phyloP scores from a whole-genome alignment of 257 asterid genomes.

The Rubia yunnanensis region DNA sequence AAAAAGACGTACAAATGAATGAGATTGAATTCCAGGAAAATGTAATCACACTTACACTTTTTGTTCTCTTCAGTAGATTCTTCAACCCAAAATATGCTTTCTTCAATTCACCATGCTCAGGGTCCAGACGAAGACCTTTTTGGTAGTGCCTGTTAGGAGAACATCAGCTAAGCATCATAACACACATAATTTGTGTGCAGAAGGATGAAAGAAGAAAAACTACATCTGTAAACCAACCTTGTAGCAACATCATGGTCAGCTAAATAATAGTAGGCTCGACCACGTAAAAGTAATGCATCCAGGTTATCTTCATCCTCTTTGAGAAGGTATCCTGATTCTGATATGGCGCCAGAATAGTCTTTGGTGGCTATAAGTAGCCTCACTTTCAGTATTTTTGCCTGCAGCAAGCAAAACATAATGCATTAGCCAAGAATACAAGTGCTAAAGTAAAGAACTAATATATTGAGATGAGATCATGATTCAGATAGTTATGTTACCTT shows the following conservation, averaged over 20 bases:
- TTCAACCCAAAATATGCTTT: slow-evolving; percentile 86
- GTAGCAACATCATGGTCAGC: slow-evolving; percentile 91
- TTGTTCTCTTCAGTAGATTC: slow-evolving; percentile 78
- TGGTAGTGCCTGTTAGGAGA: slow-evolving; percentile 66
- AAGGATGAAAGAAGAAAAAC: slow-evolving; percentile 3
- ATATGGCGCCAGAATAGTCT: slow-evolving; percentile 74
- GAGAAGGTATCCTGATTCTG: slow-evolving; percentile 77
- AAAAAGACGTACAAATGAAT: neutral
- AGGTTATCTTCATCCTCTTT: slow-evolving; percentile 80
- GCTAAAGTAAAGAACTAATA: neutral
- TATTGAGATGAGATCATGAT: neutral
- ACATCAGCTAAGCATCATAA: slow-evolving; percentile 7
- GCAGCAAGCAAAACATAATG: slow-evolving; percentile 17
- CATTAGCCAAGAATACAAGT: neutral
- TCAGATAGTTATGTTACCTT: slow-evolving; percentile 36
- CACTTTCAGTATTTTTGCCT: slow-evolving; percentile 82
- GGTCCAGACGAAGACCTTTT: slow-evolving; percentile 93
- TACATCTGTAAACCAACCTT: slow-evolving; percentile 35
- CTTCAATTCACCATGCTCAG: slow-evolving; percentile 85
- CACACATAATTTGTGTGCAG: neutral
- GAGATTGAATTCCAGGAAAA: neutral
- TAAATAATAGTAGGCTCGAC: slow-evolving; percentile 86
- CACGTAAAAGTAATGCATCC: slow-evolving; percentile 83
- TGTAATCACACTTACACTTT: slow-evolving; percentile 42
- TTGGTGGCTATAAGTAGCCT: slow-evolving; percentile 52